A percentile compares a stretch with the other conserved stretches of the same genome.
phyloP scores from a whole-genome alignment of 225 moss, liverwort and hornwort genomes.

The Straminergon stramineum region DNA sequence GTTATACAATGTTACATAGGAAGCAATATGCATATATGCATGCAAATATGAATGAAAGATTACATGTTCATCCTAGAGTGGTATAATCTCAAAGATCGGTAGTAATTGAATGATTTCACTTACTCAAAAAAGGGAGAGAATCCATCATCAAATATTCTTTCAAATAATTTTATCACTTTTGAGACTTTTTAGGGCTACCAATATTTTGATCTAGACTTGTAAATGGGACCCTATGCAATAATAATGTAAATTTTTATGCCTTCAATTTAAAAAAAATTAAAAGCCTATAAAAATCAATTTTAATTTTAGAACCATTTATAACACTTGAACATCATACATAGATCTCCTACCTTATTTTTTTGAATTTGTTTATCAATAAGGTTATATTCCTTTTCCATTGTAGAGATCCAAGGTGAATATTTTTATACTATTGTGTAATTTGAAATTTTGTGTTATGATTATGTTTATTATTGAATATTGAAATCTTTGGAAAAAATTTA shows the following conservation, averaged over 20 bases:
- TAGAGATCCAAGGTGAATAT: rapidly evolving
- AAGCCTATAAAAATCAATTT: not conserved
- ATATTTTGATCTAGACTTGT: no score
- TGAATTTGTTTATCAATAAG: no score
- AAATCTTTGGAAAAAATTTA: not conserved
- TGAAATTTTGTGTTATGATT: not conserved
- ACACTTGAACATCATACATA: not conserved
- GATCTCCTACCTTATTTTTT: not conserved
- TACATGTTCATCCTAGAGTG: not conserved
- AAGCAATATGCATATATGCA: no score
- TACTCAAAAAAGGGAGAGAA: not conserved
- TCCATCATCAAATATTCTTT: not conserved
- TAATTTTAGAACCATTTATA: not conserved
- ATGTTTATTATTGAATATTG: not conserved
- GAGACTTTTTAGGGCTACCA: no score
- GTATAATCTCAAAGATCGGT: not conserved
- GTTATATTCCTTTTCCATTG: not conserved
- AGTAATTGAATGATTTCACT: not conserved
- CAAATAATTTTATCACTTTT: not conserved
- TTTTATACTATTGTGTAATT: not conserved
- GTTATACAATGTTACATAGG: no score
- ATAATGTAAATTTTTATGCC: not conserved
- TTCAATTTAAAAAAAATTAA: no score
- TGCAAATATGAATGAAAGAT: not conserved
- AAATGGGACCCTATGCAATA: no score